phyloP scores from a whole-genome alignment of 352 stramenopile species.

The Phytophthora vignae region DNA sequence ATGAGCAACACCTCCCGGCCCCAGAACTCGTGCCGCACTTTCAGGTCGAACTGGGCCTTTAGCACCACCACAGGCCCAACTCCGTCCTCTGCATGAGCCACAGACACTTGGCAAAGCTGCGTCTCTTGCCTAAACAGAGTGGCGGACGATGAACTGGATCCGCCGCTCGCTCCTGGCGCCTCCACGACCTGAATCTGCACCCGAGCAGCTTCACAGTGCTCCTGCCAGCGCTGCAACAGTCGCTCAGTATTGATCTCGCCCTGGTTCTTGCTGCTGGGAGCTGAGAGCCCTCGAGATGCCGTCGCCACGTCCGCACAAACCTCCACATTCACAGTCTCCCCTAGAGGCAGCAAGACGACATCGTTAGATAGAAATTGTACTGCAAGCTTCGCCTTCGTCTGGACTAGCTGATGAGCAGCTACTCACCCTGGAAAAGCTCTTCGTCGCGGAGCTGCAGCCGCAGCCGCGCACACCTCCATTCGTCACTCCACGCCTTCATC shows the following conservation, averaged over 20 bases:
- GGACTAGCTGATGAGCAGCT: background rate
- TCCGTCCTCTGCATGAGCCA: slow-evolving; percentile 11
- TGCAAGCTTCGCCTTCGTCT: slow-evolving; percentile 4
- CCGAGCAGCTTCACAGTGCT: slow-evolving; percentile 53
- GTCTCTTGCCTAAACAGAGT: slow-evolving; percentile 75
- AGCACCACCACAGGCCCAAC: slow-evolving; percentile 32
- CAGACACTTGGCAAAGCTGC: slow-evolving; percentile 45
- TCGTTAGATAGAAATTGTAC: slow-evolving; percentile 9
- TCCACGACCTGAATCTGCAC: slow-evolving; percentile 64
- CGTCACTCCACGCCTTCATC: slow-evolving; percentile 73
- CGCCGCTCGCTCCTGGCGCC: slow-evolving; percentile 18
- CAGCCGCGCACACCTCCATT: slow-evolving; percentile 67
- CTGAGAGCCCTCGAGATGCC: background rate
- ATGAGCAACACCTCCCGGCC: slow-evolving; percentile 58
- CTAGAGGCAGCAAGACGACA: slow-evolving; percentile 23
- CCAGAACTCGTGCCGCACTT: slow-evolving; percentile 71
- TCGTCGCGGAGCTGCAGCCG: slow-evolving; percentile 59
- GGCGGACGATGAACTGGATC: slow-evolving; percentile 17
- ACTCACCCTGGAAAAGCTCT: slow-evolving; percentile 71
- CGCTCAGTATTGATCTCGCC: background rate
- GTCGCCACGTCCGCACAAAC: slow-evolving; percentile 41
- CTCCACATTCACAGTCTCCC: slow-evolving; percentile 52
- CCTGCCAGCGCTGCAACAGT: slow-evolving; percentile 46
- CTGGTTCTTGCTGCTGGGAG: background rate
- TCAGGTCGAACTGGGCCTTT: slow-evolving; percentile 62